Percentiles rank a stretch among this genome's conserved stretches.
phyloP scores from a whole-genome alignment of 208 protist genomes.

The Tetramitus jugosus region DNA sequence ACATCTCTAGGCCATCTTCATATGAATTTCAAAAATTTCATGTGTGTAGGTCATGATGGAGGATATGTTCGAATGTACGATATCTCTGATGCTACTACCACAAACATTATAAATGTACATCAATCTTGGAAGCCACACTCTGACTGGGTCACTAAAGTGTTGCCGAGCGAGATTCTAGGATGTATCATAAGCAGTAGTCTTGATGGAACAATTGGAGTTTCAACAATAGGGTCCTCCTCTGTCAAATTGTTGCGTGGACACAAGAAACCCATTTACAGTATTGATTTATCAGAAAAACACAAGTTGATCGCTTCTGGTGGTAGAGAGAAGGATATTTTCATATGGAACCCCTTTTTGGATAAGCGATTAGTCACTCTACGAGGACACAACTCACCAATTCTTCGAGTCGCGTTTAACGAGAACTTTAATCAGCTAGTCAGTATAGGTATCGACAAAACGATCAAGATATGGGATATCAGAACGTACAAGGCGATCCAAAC shows the following conservation, averaged over 20 bases:
- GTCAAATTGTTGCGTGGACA: slow-evolving; percentile 14
- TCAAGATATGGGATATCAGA: slow-evolving; percentile 34
- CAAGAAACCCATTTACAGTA: slow-evolving; percentile 26
- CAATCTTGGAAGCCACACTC: background rate
- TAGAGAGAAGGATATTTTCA: slow-evolving; percentile 23
- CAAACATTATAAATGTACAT: background rate
- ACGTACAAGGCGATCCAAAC: slow-evolving; percentile 32
- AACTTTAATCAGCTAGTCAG: slow-evolving; percentile 28
- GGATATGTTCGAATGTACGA: background rate
- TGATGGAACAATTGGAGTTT: background rate
- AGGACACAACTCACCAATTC: slow-evolving; percentile 32
- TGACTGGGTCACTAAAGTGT: background rate
- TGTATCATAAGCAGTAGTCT: background rate
- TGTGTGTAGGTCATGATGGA: background rate
- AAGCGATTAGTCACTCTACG: slow-evolving; percentile 19
- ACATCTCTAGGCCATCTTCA: background rate
- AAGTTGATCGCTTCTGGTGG: slow-evolving; percentile 25
- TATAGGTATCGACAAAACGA: slow-evolving; percentile 27
- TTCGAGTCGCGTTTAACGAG: slow-evolving; percentile 33
- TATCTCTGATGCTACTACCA: background rate
- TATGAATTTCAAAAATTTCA: background rate
- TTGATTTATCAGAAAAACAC: slow-evolving; percentile 31
- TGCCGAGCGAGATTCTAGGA: background rate
- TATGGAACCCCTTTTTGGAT: slow-evolving; percentile 39
- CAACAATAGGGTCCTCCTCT: background rate